phyloP scores from a whole-genome alignment of 148 eudicot species.

The Pharnaceum exiguum region DNA sequence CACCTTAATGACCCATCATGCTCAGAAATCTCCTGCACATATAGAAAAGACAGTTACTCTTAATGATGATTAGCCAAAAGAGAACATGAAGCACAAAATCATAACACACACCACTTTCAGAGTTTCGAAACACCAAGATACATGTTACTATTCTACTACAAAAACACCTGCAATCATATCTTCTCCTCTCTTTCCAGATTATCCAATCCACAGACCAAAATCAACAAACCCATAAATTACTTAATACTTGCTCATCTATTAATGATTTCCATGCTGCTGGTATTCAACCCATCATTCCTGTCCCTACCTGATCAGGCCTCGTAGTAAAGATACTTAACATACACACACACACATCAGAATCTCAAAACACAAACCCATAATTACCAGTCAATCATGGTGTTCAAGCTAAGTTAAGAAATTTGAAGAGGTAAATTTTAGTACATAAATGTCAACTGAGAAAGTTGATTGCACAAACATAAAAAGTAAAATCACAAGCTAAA shows the following conservation, averaged over 20 bases:
- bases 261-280: neutral
- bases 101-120: slow-evolving; percentile 18
- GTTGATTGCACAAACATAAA: neutral
- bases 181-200: neutral
- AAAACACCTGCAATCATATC: slow-evolving; percentile 10
- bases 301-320: slow-evolving; percentile 18
- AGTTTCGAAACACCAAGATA: slow-evolving; percentile 23
- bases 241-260: neutral
- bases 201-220: slow-evolving; percentile 1
- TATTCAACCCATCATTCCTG: neutral
- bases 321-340: too few species aligned
- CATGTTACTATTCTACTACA: slow-evolving; percentile 10
- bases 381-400: slow-evolving; percentile 18
- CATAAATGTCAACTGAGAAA: slow-evolving; percentile 17
- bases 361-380: slow-evolving; percentile 7
- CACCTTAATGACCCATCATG: slow-evolving; percentile 24
- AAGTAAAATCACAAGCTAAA: neutral
- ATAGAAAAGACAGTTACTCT: neutral
- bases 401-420: slow-evolving; percentile 2
- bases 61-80: slow-evolving; percentile 22
- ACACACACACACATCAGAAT: too few species aligned
- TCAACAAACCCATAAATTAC: neutral
- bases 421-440: neutral
- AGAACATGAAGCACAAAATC: slow-evolving; percentile 15
- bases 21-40: slow-evolving; percentile 13